Conservation (phyloP, 495 filamentous ascomycete species). For the Penicillium atrosanguineum region DNA sequence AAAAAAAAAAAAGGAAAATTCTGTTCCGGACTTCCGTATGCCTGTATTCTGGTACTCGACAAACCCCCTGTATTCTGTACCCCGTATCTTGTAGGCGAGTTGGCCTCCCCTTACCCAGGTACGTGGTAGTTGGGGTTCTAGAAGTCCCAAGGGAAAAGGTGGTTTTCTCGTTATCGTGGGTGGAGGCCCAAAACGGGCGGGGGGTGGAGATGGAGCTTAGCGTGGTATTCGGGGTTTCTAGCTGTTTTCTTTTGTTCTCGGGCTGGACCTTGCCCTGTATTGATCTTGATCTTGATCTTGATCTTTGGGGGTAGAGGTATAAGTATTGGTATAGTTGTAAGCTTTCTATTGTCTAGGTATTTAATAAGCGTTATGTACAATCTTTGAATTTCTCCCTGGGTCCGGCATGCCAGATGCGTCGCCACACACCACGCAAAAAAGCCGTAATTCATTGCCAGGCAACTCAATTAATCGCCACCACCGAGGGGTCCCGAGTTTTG, state of each 20-base stretch:
- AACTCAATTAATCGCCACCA: constrained; percentile 20
- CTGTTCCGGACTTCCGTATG: neutral
- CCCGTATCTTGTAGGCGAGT: neutral
- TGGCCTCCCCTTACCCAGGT: neutral
- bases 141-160: neutral
- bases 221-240: neutral
- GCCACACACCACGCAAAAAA: constrained; percentile 4
- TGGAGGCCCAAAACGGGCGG: too few relatives aligned
- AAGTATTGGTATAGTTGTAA: neutral
- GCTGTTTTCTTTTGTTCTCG: neutral
- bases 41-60: neutral
- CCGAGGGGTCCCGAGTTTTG: constrained; percentile 13
- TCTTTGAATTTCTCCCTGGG: neutral
- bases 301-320: neutral
- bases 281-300: neutral
- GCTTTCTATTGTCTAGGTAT: neutral
- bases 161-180: neutral
- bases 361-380: neutral
- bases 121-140: neutral
- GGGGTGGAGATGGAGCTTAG: neutral
- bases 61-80: too few relatives aligned
- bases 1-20: constrained; percentile 6
- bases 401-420: constrained; percentile 17
- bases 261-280: too few relatives aligned
- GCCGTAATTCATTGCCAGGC: constrained; percentile 1